Conservation (phyloP, 2,329 filamentous ascomycete genomes). For the Ceratocystis eucalypticola region DNA sequence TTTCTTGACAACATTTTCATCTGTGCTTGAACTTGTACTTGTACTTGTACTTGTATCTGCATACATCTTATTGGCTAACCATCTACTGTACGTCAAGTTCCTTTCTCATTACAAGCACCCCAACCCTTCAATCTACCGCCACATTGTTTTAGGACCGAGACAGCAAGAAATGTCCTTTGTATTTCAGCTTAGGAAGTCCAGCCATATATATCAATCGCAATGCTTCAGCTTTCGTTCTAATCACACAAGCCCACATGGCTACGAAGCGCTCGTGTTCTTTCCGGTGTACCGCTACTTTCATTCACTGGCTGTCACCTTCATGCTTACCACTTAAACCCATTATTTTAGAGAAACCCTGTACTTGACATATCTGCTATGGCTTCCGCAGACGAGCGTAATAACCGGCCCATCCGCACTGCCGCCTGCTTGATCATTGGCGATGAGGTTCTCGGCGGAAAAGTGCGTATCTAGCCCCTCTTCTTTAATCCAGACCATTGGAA, state of each 20-base stretch:
- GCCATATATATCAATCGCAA: not conserved
- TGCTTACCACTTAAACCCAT: not conserved
- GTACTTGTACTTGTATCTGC: not conserved
- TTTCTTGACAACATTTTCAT: not conserved
- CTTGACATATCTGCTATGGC: constrained; percentile 29
- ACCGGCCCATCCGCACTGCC: constrained; percentile 69
- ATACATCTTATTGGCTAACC: not conserved
- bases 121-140: not conserved
- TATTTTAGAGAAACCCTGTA: not conserved
- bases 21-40: not conserved
- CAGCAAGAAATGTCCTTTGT: not conserved
- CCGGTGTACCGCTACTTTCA: not conserved
- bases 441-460: constrained; percentile 90
- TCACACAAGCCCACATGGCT: not conserved
- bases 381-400: constrained; percentile 38
- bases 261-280: not conserved
- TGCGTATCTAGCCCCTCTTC: constrained; percentile 27
- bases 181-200: not conserved
- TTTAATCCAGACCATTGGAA: not conserved
- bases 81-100: not conserved
- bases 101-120: not conserved
- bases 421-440: constrained; percentile 94
- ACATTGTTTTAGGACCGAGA: not conserved
- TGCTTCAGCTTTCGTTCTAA: not conserved
- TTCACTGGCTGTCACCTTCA: not conserved